Conservation (phyloP, 23 red algal genomes). For the Gracilaria gracilis region DNA sequence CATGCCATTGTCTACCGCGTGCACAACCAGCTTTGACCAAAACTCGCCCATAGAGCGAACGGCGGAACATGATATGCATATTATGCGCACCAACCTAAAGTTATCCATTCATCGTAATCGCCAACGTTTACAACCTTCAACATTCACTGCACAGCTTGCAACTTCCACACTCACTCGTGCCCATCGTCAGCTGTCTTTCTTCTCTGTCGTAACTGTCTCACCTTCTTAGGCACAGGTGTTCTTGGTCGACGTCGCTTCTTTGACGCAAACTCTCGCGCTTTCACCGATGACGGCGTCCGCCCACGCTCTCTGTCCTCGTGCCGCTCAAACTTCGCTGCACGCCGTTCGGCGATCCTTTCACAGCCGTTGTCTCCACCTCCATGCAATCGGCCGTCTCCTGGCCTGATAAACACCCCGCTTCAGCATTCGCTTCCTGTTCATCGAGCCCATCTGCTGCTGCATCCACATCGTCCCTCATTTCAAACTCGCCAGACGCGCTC, state of each 20-base stretch:
- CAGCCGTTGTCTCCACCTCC: background rate
- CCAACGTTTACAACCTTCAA: background rate
- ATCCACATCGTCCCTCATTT: conserved; percentile 13
- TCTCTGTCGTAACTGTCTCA: background rate
- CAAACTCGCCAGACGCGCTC: background rate
- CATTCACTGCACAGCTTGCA: background rate
- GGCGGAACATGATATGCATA: too few species aligned
- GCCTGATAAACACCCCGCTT: background rate
- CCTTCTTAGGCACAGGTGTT: background rate
- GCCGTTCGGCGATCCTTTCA: background rate
- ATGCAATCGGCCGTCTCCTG: background rate
- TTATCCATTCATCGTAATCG: too few species aligned
- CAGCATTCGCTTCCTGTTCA: background rate
- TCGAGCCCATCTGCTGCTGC: background rate
- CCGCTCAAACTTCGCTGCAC: background rate
- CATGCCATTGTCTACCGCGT: too few species aligned
- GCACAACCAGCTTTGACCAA: too few species aligned
- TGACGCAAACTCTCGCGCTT: conserved; percentile 5
- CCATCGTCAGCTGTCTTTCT: too few species aligned
- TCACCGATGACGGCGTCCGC: background rate
- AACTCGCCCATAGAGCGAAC: too few species aligned
- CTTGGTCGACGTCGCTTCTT: conserved; percentile 16
- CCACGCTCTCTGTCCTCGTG: background rate
- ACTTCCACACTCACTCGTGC: background rate
- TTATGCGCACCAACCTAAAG: too few species aligned